These are phyloP conservation scores for Clavispora vitiphila DNA, from an alignment of 805 yeast genomes.

Conservation along the genomic window DNA sequence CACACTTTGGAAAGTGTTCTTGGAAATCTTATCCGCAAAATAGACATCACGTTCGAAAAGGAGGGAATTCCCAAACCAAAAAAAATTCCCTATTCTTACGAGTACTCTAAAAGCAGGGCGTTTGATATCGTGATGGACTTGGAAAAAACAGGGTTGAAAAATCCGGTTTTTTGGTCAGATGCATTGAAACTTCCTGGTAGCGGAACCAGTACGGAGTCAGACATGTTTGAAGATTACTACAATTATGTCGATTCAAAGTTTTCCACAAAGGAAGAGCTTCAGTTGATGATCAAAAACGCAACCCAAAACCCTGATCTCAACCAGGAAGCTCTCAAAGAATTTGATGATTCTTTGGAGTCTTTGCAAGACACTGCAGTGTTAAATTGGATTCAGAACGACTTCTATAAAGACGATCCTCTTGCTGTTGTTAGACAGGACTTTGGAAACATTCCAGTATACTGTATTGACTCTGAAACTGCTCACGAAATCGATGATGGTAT, in stretches of 20 bases:
- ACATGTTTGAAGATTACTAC: constrained; percentile 40
- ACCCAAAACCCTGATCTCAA: not conserved
- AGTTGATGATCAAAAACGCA: not conserved
- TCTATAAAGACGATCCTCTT: constrained; percentile 28
- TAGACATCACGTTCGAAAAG: constrained; percentile 15
- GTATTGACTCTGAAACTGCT: constrained; percentile 78
- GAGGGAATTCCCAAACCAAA: not conserved
- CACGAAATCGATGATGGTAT: constrained; percentile 94
- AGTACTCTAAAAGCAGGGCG: constrained; percentile 50
- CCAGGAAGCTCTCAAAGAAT: not conserved
- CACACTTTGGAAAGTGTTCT: constrained; percentile 45
- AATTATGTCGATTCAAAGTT: constrained; percentile 21
- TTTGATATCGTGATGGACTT: constrained; percentile 39
- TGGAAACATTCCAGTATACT: constrained; percentile 53
- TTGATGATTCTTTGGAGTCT: not conserved
- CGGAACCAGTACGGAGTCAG: constrained; percentile 38
- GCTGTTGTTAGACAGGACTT: constrained; percentile 33
- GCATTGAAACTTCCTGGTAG: constrained; percentile 41
- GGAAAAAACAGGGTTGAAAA: constrained; percentile 24
- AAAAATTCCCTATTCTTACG: constrained; percentile 20
- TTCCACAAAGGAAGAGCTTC: not conserved
- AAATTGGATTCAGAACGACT: constrained; percentile 5
- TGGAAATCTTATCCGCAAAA: constrained; percentile 24
- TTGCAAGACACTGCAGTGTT: not conserved
- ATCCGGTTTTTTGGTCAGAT: constrained; percentile 51